These are phyloP conservation scores for Moniliella sp. DNA, from an alignment of 1,284 basidiomycete genomes.

Conservation along the genomic window DNA sequence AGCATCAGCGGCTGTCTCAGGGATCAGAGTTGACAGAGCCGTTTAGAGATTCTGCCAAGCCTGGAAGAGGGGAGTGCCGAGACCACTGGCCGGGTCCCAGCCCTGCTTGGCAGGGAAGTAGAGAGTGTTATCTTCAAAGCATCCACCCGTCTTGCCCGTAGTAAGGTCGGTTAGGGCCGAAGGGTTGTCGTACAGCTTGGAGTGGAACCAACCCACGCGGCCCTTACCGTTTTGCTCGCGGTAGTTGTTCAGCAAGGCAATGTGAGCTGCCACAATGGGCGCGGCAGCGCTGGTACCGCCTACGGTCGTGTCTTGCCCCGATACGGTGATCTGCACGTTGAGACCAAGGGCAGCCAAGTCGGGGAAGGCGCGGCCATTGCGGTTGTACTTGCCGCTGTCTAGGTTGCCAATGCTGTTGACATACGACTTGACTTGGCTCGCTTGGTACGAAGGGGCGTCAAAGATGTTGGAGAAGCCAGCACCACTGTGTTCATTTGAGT, in stretches of 20 bases:
- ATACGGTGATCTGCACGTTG: constrained; percentile 27
- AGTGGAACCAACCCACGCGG: constrained; percentile 3
- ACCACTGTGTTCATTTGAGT: no score
- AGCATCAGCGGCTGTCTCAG: no score
- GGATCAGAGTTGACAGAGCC: no score
- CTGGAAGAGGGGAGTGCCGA: constrained; percentile 4
- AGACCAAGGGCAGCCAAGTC: constrained; percentile 49
- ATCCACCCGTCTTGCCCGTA: constrained; percentile 1
- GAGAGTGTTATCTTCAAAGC: constrained; percentile 1
- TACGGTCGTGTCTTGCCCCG: constrained; percentile 1
- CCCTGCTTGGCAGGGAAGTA: constrained; percentile 4
- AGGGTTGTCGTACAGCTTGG: constrained; percentile 3
- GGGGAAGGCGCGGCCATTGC: constrained; percentile 46
- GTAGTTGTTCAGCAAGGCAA: constrained; percentile 2
- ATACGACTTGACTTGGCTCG: constrained; percentile 42
- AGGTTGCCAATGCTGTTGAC: constrained; percentile 39
- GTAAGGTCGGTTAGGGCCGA: constrained; percentile 2
- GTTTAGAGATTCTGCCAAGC: neutral
- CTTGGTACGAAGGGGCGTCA: constrained; percentile 42
- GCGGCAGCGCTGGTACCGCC: constrained; percentile 2
- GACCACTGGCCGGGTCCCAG: constrained; percentile 2
- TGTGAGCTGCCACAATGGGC: constrained; percentile 1
- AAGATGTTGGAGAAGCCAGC: constrained; percentile 53
- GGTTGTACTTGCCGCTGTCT: constrained; percentile 41
- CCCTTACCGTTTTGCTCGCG: constrained; percentile 6